A percentile compares a stretch with the other conserved stretches of the same genome.
Conservation (phyloP, 1,284 basidiomycete species). For the Paramarasmius palmivorus region DNA sequence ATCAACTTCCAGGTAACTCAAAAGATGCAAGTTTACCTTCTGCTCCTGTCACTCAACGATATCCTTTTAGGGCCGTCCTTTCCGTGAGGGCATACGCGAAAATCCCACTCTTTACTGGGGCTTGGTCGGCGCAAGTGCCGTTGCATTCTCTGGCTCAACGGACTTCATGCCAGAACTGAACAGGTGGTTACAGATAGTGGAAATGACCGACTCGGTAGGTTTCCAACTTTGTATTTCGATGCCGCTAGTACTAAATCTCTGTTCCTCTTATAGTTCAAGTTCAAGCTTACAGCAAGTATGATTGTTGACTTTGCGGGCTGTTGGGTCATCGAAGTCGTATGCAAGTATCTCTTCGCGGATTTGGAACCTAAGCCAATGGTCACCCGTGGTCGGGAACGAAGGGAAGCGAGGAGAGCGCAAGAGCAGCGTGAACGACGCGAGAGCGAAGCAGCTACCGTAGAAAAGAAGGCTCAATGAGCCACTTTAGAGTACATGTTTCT, state of each 20-base stretch:
- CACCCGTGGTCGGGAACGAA: slow-evolving; percentile 77
- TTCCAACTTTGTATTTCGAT: not conserved
- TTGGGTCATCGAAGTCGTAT: slow-evolving; percentile 79
- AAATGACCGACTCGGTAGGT: slow-evolving; percentile 78
- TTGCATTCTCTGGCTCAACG: slow-evolving; percentile 91
- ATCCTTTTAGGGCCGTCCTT: slow-evolving; percentile 84
- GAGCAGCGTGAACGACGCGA: slow-evolving; percentile 21
- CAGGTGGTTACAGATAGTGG: slow-evolving; percentile 95
- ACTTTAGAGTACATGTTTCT: not conserved
- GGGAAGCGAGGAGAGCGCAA: slow-evolving; percentile 43
- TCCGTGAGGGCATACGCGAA: slow-evolving; percentile 94
- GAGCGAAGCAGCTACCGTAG: slow-evolving; percentile 7
- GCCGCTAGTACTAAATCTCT: not conserved
- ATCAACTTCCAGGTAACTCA: slow-evolving; percentile 86
- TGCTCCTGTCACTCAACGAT: not conserved
- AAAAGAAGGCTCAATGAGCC: slow-evolving; percentile 26
- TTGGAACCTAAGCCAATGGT: slow-evolving; percentile 86
- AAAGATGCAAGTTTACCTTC: not conserved
- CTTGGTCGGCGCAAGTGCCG: slow-evolving; percentile 80
- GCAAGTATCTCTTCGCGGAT: slow-evolving; percentile 89
- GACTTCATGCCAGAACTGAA: slow-evolving; percentile 96
- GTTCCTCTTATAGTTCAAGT: slow-evolving; percentile 65
- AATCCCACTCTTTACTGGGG: slow-evolving; percentile 92
- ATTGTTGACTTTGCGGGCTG: slow-evolving; percentile 87
- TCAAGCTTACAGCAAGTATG: slow-evolving; percentile 81